phyloP scores from a whole-genome alignment of 345 rosid genomes.

The Ceriops zippeliana region DNA sequence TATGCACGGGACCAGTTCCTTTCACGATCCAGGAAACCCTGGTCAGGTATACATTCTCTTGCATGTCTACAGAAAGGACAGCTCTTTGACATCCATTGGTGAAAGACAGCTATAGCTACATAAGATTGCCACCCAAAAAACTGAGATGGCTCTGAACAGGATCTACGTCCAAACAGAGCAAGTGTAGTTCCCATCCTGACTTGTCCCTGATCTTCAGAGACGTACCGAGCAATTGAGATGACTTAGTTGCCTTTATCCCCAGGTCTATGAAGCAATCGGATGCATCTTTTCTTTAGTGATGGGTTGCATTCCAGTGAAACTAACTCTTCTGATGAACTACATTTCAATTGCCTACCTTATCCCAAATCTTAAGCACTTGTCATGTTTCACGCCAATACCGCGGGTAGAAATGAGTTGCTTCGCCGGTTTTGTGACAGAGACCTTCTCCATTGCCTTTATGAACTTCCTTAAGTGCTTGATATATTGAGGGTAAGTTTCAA shows the following conservation, averaged over 20 bases:
- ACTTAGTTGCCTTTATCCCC: conserved; percentile 8
- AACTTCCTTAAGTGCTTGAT: conserved; percentile 80
- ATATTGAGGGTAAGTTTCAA: conserved; percentile 88
- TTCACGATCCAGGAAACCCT: conserved; percentile 19
- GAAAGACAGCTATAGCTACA: not conserved
- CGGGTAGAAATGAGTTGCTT: conserved; percentile 41
- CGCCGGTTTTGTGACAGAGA: conserved; percentile 49
- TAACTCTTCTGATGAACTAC: conserved; percentile 10
- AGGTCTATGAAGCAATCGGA: conserved; percentile 10
- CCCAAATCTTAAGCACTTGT: conserved; percentile 41
- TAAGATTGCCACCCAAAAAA: conserved; percentile 6
- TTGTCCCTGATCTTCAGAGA: conserved; percentile 13
- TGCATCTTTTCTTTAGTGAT: conserved; percentile 12
- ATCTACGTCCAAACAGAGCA: conserved; percentile 20
- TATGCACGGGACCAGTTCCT: conserved; percentile 19
- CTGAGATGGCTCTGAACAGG: conserved; percentile 1
- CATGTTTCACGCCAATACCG: conserved; percentile 57
- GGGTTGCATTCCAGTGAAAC: conserved; percentile 5
- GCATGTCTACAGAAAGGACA: not conserved
- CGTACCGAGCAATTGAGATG: conserved; percentile 6
- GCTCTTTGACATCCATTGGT: not conserved
- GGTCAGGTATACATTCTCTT: conserved; percentile 18
- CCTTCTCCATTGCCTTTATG: conserved; percentile 85
- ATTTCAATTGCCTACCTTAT: conserved; percentile 36
- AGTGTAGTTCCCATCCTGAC: conserved; percentile 10